phyloP scores from a whole-genome alignment of 306 rosid species.

The Quercus dentata region DNA sequence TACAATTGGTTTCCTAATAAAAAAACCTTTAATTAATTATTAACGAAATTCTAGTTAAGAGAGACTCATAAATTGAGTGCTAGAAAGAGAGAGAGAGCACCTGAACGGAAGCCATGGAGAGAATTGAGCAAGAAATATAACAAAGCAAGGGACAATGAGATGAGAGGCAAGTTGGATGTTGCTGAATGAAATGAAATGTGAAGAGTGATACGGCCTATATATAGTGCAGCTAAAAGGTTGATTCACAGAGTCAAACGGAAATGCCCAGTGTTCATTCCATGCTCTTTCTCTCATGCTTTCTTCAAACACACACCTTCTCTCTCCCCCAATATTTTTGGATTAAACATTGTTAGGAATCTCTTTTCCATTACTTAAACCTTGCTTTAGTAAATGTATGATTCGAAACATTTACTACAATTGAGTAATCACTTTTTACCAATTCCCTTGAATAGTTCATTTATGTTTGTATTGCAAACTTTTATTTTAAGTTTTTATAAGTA shows the following conservation, averaged over 20 bases:
- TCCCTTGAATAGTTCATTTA: too few species aligned
- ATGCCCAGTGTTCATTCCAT: too few species aligned
- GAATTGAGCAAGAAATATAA: not conserved
- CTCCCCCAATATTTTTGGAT: not conserved
- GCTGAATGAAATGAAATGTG: not conserved
- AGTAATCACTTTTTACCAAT: too few species aligned
- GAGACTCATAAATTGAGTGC: not conserved
- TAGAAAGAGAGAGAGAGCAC: not conserved
- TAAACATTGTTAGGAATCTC: not conserved
- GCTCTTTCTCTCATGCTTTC: too few species aligned
- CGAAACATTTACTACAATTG: too few species aligned
- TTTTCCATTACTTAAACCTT: not conserved
- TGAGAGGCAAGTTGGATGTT: not conserved
- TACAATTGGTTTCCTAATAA: too few species aligned
- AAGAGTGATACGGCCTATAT: not conserved
- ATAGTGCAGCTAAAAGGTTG: not conserved
- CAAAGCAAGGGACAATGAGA: not conserved
- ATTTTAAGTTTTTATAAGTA: too few species aligned
- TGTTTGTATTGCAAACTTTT: too few species aligned
- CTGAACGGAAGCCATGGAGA: conserved; percentile 5
- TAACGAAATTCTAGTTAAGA: too few species aligned
- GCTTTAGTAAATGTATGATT: too few species aligned
- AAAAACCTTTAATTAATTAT: too few species aligned
- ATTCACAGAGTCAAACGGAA: not conserved
- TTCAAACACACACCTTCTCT: too few species aligned